Conservation (phyloP, 768 basidiomycete species). For the Phylloporus arenicola region DNA sequence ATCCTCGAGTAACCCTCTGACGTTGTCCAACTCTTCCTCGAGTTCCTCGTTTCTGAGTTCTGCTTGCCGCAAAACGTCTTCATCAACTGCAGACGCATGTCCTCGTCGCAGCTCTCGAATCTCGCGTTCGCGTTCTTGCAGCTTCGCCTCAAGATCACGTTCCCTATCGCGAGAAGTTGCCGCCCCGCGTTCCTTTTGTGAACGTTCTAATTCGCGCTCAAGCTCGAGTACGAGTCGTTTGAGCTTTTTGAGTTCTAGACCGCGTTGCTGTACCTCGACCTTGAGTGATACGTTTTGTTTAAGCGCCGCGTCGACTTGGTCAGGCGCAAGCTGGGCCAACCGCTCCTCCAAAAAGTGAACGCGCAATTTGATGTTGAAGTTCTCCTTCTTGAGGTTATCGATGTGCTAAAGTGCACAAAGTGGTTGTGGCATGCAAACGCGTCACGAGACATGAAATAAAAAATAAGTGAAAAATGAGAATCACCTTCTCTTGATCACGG, state of each 20-base stretch:
- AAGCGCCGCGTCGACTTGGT: conserved; percentile 86
- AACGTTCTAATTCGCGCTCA: conserved; percentile 70
- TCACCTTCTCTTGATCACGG: conserved; percentile 93
- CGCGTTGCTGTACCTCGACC: conserved; percentile 84
- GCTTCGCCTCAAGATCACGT: conserved; percentile 69
- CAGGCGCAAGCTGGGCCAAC: conserved; percentile 81
- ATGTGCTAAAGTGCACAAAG: conserved; percentile 60
- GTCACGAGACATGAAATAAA: background rate
- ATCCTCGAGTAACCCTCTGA: conserved; percentile 66
- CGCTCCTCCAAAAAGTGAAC: conserved; percentile 95
- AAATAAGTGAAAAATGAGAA: background rate
- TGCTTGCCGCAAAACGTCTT: conserved; percentile 48
- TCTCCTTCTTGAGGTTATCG: conserved; percentile 93
- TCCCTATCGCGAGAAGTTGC: conserved; percentile 46
- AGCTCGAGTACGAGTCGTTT: conserved; percentile 85
- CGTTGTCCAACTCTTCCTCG: conserved; percentile 69
- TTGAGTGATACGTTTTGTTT: conserved; percentile 93
- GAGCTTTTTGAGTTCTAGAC: conserved; percentile 86
- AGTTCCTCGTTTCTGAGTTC: conserved; percentile 63
- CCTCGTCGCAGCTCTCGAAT: conserved; percentile 60
- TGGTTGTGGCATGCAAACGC: background rate
- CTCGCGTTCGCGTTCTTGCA: conserved; percentile 70
- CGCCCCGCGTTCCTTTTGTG: conserved; percentile 47
- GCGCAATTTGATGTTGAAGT: conserved; percentile 93
- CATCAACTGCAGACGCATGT: conserved; percentile 36